Base-by-base conservation (phyloP, 2,329 filamentous ascomycete genomes). In the Aspergillus pseudotamarii region DNA sequence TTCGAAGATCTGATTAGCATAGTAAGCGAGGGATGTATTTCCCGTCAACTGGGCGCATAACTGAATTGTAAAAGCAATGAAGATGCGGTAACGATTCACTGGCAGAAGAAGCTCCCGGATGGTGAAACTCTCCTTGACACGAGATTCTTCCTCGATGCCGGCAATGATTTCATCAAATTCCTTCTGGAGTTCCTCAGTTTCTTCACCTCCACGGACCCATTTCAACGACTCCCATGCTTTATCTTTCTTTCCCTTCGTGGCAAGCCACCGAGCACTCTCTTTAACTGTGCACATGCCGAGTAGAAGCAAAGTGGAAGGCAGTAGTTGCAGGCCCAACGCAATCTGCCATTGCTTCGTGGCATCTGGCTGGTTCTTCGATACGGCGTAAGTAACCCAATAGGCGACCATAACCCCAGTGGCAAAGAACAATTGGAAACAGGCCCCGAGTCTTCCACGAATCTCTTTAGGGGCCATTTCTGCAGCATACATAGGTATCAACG, bases 11-110 rank as follows among this genome's bases (percentile, higher is more conserved):
- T 85, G 83, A 0, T 81, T 83, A 1, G 82, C 82, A 66, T 83
- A 85, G 66, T 85, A 84, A 3, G 83, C 83, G 26, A 85, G 70
- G 0, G 81, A 82, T 0, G 82, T 85, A 61, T 83, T 84, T 43
- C 83, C 82, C 1, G 82, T 84, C 14, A 85, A 72, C 71, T 85
- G 82, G 6, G 75, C 75, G 73, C 78, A 79, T 30, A 84, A 80
- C 61, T 85, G 83, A 16, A 84, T 81, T n/a, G 82, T 79, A 58
- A 85, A 75, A 19, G 82, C 79, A 30, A 84, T 73, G 65, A 83
- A 76, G 58, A 86, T 75, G 16, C 84, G 80, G 64, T 79, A 80
- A 28, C 83, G 75, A 69, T 84, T 85, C 6, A 75, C 78, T 0
- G 82, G 82, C 21, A 82, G 75, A 9, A 83, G 73, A 4, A 79